Percentiles rank a stretch among this genome's conserved stretches.
These are phyloP conservation scores for Aspergillus avenaceus DNA, from an alignment of 495 filamentous ascomycete species.

Conservation along the genomic window DNA sequence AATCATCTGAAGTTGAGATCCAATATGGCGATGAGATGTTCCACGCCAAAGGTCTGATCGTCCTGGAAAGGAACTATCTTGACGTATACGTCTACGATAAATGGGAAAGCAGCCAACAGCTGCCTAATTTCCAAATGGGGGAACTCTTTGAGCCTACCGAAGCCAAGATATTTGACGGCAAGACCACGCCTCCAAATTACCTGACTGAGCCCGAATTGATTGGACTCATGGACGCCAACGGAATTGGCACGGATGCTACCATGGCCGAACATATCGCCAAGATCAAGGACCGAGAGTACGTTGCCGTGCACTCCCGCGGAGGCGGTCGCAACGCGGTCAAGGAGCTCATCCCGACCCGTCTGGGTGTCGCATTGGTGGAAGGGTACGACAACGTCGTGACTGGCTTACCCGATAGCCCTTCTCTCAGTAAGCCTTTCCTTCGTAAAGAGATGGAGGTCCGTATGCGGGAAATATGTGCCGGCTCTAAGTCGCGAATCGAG, in stretches of 20 bases:
- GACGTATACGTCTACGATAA: conserved; percentile 96
- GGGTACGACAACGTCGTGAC: conserved; percentile 81
- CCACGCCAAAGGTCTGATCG: conserved; percentile 74
- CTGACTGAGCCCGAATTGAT: conserved; percentile 97
- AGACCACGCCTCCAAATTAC: conserved; percentile 78
- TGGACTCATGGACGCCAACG: conserved; percentile 96
- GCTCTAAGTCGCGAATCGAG: conserved; percentile 64
- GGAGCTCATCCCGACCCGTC: conserved; percentile 85
- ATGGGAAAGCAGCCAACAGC: conserved; percentile 81
- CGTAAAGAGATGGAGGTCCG: conserved; percentile 95
- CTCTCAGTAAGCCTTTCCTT: conserved; percentile 92
- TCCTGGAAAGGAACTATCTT: conserved; percentile 85
- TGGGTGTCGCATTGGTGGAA: conserved; percentile 86
- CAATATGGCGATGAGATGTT: conserved; percentile 82
- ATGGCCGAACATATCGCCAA: conserved; percentile 99
- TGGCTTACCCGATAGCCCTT: conserved; percentile 69
- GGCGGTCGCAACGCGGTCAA: conserved; percentile 56
- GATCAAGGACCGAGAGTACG: conserved; percentile 86
- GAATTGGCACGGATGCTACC: conserved; percentile 96
- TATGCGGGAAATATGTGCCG: conserved; percentile 94
- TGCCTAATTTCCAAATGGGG: conserved; percentile 71
- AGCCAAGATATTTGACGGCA: conserved; percentile 81
- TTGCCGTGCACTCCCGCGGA: conserved; percentile 57
- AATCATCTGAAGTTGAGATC: conserved; percentile 78
- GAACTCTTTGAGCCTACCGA: conserved; percentile 87